These are phyloP conservation scores for Pichia sp. DNA, from an alignment of 1,139 yeast genomes.

Conservation along the genomic window DNA sequence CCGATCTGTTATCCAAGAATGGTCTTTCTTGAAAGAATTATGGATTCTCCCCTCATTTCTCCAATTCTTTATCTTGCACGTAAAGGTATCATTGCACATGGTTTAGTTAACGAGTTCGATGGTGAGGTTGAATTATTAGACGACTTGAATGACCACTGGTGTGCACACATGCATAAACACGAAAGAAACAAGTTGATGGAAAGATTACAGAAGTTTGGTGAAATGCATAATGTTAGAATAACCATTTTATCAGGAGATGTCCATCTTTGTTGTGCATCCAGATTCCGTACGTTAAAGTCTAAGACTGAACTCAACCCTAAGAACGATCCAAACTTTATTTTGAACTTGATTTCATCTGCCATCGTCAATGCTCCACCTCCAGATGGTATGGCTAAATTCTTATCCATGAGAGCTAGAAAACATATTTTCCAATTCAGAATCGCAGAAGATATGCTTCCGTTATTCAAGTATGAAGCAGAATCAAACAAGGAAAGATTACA, in stretches of 20 bases:
- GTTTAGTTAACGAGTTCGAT: slow-evolving; percentile 85
- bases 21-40: slow-evolving; percentile 81
- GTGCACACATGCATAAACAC: slow-evolving; percentile 66
- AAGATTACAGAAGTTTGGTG: slow-evolving; percentile 40
- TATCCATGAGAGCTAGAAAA: slow-evolving; percentile 58
- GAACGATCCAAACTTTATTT: slow-evolving; percentile 71
- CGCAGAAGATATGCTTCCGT: slow-evolving; percentile 70
- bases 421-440: slow-evolving; percentile 58
- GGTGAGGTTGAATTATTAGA: slow-evolving; percentile 89
- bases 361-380: slow-evolving; percentile 95
- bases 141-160: slow-evolving; percentile 96
- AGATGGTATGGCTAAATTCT: slow-evolving; percentile 70
- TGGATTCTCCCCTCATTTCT: slow-evolving; percentile 57
- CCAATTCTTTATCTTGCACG: slow-evolving; percentile 72
- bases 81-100: slow-evolving; percentile 62
- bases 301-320: slow-evolving; percentile 51
- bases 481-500: slow-evolving; percentile 41
- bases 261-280: slow-evolving; percentile 81
- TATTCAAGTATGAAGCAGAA: slow-evolving; percentile 58
- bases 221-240: slow-evolving; percentile 61
- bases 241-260: slow-evolving; percentile 93
- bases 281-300: slow-evolving; percentile 59
- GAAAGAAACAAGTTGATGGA: slow-evolving; percentile 31
- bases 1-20: slow-evolving; percentile 93
- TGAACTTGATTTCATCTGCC: slow-evolving; percentile 86